These are phyloP conservation scores for Mucor lusitanicus DNA, from an alignment of 371 early-diverging fungal species.

Conservation along the genomic window DNA sequence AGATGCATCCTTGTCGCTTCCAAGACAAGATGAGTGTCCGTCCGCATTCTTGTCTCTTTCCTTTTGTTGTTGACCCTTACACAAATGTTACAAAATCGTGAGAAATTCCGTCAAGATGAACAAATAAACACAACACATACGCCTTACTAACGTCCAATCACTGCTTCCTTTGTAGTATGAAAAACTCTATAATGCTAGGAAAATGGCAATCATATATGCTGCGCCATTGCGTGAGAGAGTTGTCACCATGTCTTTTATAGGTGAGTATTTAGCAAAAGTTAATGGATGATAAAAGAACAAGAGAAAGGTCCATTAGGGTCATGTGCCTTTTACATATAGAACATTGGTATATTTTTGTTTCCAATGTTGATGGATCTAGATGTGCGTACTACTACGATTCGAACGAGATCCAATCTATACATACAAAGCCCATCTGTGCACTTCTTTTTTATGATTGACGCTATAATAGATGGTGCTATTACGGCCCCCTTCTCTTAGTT, in stretches of 20 bases:
- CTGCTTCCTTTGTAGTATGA: background rate
- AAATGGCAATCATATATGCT: background rate
- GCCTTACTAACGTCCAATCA: background rate
- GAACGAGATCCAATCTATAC: background rate
- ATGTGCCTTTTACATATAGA: conserved; percentile 1
- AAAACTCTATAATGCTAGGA: background rate
- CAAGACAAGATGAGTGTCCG: background rate
- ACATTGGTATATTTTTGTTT: background rate
- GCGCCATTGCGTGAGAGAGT: background rate
- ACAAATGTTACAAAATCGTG: background rate
- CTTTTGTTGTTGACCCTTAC: background rate
- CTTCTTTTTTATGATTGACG: background rate
- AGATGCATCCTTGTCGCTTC: background rate
- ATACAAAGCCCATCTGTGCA: background rate
- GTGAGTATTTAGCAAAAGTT: background rate
- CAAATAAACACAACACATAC: background rate
- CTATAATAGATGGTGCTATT: background rate
- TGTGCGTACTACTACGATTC: background rate
- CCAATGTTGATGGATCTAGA: background rate
- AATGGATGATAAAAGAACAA: background rate
- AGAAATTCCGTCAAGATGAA: conserved; percentile 1
- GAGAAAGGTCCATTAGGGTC: background rate
- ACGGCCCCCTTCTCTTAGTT: background rate
- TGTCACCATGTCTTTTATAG: background rate
- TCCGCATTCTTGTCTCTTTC: background rate